Conservation (phyloP, 1,139 yeast species). For the Pichiaceae sp. region DNA sequence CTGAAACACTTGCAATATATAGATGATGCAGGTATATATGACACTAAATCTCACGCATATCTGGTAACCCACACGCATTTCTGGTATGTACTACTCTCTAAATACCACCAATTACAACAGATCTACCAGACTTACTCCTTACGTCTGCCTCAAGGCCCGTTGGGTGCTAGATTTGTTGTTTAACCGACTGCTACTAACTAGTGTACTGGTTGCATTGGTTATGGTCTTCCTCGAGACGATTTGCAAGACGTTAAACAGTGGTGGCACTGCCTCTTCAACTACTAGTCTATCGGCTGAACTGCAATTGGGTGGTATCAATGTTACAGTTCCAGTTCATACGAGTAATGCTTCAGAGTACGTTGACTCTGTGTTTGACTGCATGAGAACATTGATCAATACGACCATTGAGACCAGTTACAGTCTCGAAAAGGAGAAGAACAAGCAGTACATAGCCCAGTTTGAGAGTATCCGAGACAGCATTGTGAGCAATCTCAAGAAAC, state of each 20-base stretch:
- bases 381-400: not conserved
- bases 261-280: not conserved
- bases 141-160: slow-evolving; percentile 17
- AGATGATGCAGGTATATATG: too few species aligned
- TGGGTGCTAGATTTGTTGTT: slow-evolving; percentile 11
- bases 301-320: not conserved
- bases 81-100: slow-evolving; percentile 2
- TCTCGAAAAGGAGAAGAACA: not conserved
- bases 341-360: not conserved
- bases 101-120: slow-evolving; percentile 14
- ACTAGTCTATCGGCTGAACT: not conserved
- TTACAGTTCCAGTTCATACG: not conserved
- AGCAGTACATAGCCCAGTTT: not conserved
- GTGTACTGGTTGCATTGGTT: slow-evolving; percentile 4
- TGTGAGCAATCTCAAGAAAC: not conserved
- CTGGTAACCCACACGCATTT: not conserved
- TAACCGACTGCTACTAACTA: slow-evolving; percentile 5
- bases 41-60: too few species aligned
- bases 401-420: not conserved
- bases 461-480: not conserved
- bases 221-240: not conserved
- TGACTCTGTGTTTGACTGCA: not conserved
- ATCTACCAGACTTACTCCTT: slow-evolving; percentile 12
- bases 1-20: slow-evolving; percentile 3
- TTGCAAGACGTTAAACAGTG: not conserved